Conservation (phyloP, 768 basidiomycete species). For the Calocybe gangraenosa region DNA sequence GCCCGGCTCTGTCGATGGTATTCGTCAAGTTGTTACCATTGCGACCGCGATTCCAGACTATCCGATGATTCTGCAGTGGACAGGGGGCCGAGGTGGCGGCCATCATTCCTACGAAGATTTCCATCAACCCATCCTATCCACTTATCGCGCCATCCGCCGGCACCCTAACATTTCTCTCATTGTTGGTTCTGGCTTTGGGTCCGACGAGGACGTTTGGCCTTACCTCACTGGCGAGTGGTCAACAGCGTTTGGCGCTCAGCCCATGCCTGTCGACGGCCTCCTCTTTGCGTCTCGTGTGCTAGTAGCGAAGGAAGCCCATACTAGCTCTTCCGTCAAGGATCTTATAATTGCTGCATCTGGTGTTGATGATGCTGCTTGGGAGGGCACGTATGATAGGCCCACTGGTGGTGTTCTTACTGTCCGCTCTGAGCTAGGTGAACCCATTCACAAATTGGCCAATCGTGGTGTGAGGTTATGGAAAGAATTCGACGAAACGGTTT, state of each 20-base stretch:
- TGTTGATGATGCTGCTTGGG: conserved; percentile 87
- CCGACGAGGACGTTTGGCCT: conserved; percentile 92
- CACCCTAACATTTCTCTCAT: conserved; percentile 87
- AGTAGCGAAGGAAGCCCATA: conserved; percentile 99
- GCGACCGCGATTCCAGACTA: conserved; percentile 92
- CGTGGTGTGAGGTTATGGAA: conserved; percentile 98
- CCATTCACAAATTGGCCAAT: conserved; percentile 98
- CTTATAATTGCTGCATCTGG: conserved; percentile 93
- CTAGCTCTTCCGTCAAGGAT: conserved; percentile 91
- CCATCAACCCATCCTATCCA: conserved; percentile 91
- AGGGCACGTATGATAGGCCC: conserved; percentile 89
- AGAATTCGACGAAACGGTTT: conserved; percentile 96
- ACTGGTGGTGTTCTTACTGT: conserved; percentile 97
- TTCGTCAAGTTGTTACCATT: conserved; percentile 95
- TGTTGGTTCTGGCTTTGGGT: conserved; percentile 94
- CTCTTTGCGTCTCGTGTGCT: conserved; percentile 95
- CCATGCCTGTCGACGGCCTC: conserved; percentile 99
- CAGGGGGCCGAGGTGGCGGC: conserved; percentile 96
- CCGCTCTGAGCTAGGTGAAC: conserved; percentile 95
- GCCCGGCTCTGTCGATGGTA: conserved; percentile 96
- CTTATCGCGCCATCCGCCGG: conserved; percentile 87
- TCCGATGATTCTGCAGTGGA: conserved; percentile 98
- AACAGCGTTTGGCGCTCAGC: conserved; percentile 75
- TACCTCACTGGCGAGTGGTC: conserved; percentile 98
- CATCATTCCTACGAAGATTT: conserved; percentile 99